phyloP scores from a whole-genome alignment of 75 land plant species.

The Pinus tabuliformis region DNA sequence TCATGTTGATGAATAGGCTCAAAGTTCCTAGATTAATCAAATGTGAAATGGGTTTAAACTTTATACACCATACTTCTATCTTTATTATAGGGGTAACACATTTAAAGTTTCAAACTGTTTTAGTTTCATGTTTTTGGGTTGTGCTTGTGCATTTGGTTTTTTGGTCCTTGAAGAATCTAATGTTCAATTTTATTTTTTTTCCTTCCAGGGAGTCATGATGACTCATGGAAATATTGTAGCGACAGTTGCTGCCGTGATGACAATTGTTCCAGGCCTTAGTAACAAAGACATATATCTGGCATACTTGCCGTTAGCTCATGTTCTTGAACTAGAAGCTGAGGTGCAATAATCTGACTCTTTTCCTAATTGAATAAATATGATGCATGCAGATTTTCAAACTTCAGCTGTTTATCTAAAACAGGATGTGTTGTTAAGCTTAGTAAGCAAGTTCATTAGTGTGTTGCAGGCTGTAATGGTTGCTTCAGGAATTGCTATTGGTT shows the following conservation, averaged over 20 bases:
- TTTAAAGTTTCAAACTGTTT: background rate
- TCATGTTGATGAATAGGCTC: too few species aligned
- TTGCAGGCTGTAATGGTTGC: constrained; percentile 62
- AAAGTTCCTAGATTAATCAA: background rate
- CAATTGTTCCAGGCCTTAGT: constrained; percentile 66
- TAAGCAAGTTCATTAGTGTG: background rate
- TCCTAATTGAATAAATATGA: background rate
- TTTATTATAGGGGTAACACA: background rate
- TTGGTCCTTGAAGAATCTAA: background rate
- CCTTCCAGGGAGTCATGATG: constrained; percentile 94
- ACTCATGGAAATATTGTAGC: constrained; percentile 88
- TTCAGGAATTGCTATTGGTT: constrained; percentile 82
- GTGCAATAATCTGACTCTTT: constrained; percentile 22
- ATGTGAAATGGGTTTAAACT: background rate
- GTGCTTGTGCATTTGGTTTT: background rate
- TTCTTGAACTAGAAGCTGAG: constrained; percentile 94
- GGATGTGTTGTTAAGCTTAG: background rate
- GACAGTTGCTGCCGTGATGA: constrained; percentile 83
- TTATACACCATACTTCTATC: background rate
- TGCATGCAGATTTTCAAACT: background rate
- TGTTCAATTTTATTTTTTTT: background rate
- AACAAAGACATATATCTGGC: constrained; percentile 75
- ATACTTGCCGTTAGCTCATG: constrained; percentile 91
- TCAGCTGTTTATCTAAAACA: background rate
- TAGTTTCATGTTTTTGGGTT: background rate